These are phyloP conservation scores for Candolleomyces aberdarensis DNA, from an alignment of 768 basidiomycete genomes.

Conservation along the genomic window DNA sequence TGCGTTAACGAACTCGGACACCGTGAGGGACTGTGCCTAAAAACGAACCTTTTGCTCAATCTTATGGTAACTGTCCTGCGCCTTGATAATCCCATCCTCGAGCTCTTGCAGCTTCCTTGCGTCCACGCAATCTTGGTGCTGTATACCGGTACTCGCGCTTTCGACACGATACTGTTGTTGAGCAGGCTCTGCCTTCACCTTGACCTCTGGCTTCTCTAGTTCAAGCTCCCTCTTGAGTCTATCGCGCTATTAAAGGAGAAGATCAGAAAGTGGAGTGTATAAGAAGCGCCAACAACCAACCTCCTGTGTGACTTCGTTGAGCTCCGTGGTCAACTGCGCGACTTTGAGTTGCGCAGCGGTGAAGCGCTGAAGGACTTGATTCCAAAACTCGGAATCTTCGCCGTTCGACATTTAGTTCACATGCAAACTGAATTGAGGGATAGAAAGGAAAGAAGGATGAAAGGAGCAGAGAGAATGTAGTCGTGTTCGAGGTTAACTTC, in stretches of 20 bases:
- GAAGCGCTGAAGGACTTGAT: not conserved
- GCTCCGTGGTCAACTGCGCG: not conserved
- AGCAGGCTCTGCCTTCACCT: not conserved
- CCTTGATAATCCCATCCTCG: slow-evolving; percentile 11
- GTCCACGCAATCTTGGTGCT: not conserved
- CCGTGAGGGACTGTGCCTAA: not conserved
- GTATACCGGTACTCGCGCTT: too few relatives aligned
- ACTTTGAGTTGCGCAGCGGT: not conserved
- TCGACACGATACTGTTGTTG: not conserved
- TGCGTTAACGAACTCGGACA: not conserved
- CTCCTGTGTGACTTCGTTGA: not conserved
- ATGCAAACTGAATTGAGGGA: too few relatives aligned
- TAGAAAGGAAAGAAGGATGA: too few relatives aligned
- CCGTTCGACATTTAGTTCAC: not conserved
- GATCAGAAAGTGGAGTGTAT: not conserved
- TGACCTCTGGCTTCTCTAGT: not conserved
- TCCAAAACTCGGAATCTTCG: not conserved
- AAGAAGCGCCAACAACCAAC: not conserved
- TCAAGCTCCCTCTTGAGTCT: not conserved
- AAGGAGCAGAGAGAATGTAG: too few relatives aligned
- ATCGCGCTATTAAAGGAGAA: not conserved
- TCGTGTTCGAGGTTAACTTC: too few relatives aligned
- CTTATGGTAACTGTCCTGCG: slow-evolving; percentile 12
- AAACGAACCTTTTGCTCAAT: slow-evolving; percentile 8
- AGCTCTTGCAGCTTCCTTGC: slow-evolving; percentile 11